Evolutionary conservation across 768 basidiomycete species (phyloP).

Genomic region (Lentinula raphanica): DNA sequence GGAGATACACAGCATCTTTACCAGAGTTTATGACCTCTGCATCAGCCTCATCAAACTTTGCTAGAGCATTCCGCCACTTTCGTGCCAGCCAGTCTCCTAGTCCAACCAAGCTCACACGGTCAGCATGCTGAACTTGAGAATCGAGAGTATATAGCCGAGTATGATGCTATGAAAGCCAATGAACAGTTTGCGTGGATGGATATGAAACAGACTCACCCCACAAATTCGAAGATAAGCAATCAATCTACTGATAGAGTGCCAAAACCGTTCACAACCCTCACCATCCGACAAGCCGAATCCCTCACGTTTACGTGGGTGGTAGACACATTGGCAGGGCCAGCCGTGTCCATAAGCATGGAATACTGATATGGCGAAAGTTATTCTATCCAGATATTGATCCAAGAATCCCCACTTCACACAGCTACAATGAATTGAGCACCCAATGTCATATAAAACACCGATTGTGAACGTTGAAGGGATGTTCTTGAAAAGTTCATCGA

Average conservation of each 20-base stretch:
- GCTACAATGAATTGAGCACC: slow-evolving; percentile 27
- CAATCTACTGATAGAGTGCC: slow-evolving; percentile 17
- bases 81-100: too few relatives aligned
- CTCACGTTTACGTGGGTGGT: slow-evolving; percentile 25
- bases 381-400: slow-evolving; percentile 14
- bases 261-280: slow-evolving; percentile 22
- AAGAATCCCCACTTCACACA: slow-evolving; percentile 22
- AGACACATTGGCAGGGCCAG: slow-evolving; percentile 32
- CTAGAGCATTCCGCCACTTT: too few relatives aligned
- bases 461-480: slow-evolving; percentile 22
- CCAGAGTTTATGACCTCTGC: too few relatives aligned
- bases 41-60: too few relatives aligned
- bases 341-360: slow-evolving; percentile 38
- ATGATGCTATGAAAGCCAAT: not conserved
- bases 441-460: slow-evolving; percentile 30
- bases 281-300: slow-evolving; percentile 22
- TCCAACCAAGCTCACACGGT: too few relatives aligned
- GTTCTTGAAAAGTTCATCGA: slow-evolving; percentile 26
- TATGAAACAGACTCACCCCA: slow-evolving; percentile 8
- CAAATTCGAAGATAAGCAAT: slow-evolving; percentile 15
- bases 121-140: not conserved
- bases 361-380: slow-evolving; percentile 24
- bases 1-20: too few relatives aligned
- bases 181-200: not conserved
- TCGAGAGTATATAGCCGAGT: not conserved